A percentile compares a stretch with the other conserved stretches of the same genome.
Conservation (phyloP, 1,284 basidiomycete genomes). For the Leccinum pachyderme region DNA sequence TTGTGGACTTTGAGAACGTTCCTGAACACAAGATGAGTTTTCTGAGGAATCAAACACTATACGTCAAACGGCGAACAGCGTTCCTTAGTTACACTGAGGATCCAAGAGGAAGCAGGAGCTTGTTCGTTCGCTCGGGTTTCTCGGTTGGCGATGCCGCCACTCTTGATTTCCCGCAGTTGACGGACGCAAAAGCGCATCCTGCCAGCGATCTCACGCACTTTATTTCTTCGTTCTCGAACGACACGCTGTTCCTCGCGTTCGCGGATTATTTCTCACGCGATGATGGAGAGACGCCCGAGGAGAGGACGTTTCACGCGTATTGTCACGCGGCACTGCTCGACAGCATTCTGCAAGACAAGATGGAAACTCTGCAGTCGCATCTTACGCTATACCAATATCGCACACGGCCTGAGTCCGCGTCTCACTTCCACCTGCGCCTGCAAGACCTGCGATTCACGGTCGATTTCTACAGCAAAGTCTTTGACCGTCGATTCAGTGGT, state of each 20-base stretch:
- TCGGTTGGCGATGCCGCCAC: slow-evolving; percentile 74
- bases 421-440: slow-evolving; percentile 61
- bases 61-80: slow-evolving; percentile 89
- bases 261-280: slow-evolving; percentile 72
- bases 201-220: slow-evolving; percentile 77
- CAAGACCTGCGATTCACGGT: slow-evolving; percentile 69
- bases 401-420: slow-evolving; percentile 50
- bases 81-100: slow-evolving; percentile 93
- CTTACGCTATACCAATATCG: slow-evolving; percentile 69
- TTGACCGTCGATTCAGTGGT: slow-evolving; percentile 68
- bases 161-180: slow-evolving; percentile 77
- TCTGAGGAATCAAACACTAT: slow-evolving; percentile 77
- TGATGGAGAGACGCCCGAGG: slow-evolving; percentile 52
- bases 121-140: slow-evolving; percentile 79
- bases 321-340: slow-evolving; percentile 82
- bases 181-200: slow-evolving; percentile 61
- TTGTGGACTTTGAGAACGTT: slow-evolving; percentile 70
- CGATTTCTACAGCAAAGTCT: slow-evolving; percentile 73
- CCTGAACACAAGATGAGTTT: slow-evolving; percentile 69
- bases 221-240: slow-evolving; percentile 81
- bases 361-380: slow-evolving; percentile 72
- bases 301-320: slow-evolving; percentile 67
- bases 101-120: slow-evolving; percentile 86
- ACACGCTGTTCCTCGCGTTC: slow-evolving; percentile 71
- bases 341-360: slow-evolving; percentile 87